Conservation (phyloP, 805 yeast genomes). For the Kuraishia cidri region DNA sequence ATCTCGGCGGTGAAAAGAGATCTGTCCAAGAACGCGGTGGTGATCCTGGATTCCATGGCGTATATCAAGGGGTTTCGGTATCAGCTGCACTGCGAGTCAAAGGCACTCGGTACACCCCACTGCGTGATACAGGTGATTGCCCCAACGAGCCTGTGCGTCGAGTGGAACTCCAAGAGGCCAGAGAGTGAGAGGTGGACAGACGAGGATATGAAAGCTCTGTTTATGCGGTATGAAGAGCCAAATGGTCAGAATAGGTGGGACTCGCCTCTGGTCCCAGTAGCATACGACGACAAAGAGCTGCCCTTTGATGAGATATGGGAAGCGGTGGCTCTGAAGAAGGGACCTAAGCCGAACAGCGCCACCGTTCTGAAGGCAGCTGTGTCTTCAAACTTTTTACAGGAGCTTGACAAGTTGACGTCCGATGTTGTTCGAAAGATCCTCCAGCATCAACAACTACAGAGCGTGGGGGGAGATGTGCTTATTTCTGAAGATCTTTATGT, state of each 20-base stretch:
- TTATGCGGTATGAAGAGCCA: slow-evolving; percentile 91
- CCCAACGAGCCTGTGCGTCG: slow-evolving; percentile 49
- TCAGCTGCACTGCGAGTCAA: slow-evolving; percentile 91
- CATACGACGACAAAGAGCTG: slow-evolving; percentile 41
- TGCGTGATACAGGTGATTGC: slow-evolving; percentile 76
- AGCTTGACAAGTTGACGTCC: slow-evolving; percentile 66
- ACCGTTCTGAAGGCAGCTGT: slow-evolving; percentile 77
- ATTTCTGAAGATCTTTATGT: slow-evolving; percentile 36
- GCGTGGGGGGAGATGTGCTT: slow-evolving; percentile 40
- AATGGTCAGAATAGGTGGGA: slow-evolving; percentile 86
- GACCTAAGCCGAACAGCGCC: slow-evolving; percentile 76
- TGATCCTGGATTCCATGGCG: slow-evolving; percentile 76
- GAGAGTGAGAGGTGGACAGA: slow-evolving; percentile 45
- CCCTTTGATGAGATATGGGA: slow-evolving; percentile 66
- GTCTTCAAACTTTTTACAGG: slow-evolving; percentile 66
- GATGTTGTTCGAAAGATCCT: slow-evolving; percentile 53
- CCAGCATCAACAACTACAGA: slow-evolving; percentile 48
- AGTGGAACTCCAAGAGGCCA: slow-evolving; percentile 42
- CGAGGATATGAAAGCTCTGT: slow-evolving; percentile 51
- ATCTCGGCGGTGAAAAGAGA: slow-evolving; percentile 86
- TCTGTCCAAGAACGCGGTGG: slow-evolving; percentile 58
- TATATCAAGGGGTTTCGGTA: slow-evolving; percentile 95
- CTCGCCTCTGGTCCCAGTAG: slow-evolving; percentile 74
- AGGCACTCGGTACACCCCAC: slow-evolving; percentile 71
- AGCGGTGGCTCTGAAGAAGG: slow-evolving; percentile 47